phyloP scores from a whole-genome alignment of 306 rosid genomes.

The Lagenaria siceraria region DNA sequence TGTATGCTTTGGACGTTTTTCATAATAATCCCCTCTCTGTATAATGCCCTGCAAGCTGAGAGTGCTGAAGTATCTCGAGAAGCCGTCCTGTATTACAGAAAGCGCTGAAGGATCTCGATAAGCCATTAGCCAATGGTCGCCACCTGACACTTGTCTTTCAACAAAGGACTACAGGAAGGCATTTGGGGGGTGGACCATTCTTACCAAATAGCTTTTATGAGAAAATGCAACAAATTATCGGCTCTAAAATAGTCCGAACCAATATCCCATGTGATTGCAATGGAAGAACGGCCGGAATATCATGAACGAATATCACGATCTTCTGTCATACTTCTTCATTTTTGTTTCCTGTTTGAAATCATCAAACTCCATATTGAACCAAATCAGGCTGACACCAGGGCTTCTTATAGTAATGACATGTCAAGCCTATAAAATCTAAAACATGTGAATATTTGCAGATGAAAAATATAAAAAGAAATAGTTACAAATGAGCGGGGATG shows the following conservation, averaged over 20 bases:
- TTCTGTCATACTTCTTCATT: background rate
- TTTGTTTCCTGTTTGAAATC: background rate
- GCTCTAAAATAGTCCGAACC: background rate
- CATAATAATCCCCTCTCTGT: background rate
- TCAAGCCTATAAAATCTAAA: background rate
- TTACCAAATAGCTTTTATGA: background rate
- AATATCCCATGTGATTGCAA: background rate
- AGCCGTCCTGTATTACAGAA: background rate
- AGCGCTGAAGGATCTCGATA: background rate
- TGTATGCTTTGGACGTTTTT: background rate
- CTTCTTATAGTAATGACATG: background rate
- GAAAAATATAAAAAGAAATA: background rate
- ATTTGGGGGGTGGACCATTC: background rate
- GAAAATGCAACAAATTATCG: background rate
- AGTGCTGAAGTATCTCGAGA: background rate
- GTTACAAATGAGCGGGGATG: background rate
- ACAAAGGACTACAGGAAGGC: background rate
- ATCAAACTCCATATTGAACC: background rate
- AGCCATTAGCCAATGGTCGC: background rate
- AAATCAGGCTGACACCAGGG: background rate
- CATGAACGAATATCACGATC: background rate
- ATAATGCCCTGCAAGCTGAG: background rate
- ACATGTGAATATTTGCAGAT: background rate
- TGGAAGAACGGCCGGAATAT: background rate
- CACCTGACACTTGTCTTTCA: background rate